Base-by-base conservation (phyloP, 2,329 filamentous ascomycete genomes). In the Berkeleyomyces basicola region DNA sequence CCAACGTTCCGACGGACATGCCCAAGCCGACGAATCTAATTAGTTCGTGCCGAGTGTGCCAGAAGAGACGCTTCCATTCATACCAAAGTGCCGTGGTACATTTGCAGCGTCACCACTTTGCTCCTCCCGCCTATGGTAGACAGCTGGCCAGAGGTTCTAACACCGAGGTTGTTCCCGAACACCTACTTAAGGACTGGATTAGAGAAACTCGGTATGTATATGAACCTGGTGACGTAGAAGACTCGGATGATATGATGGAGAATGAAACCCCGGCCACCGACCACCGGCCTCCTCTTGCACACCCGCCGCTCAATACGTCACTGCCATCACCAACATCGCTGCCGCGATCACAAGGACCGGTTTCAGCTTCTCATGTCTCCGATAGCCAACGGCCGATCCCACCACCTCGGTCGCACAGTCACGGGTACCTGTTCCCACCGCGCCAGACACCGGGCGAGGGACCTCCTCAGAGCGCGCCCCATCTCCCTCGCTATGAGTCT, bases 81-180 rank as follows among this genome's bases (percentile, higher is more conserved):
- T 82, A 82, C 67, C 82, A 82, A 65, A 82, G 82, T 65, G 80
- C 80, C 0, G 80, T 80, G 1, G 79, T 79, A n/a, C 80, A 82
- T 67, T 72, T 82, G 40, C 75, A 80, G 46, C 74, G 80, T 55
- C 79, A 80, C 2, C 80, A 82, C 68, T 82, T 82, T 68, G 77
- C 80, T 65, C 79, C 79, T 16, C 75, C 81, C 65, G 73, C 78
- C 60, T 78, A 78, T 14, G 79, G 79, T 51, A 81, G 82, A 68
- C 55, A 53, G 36, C 40, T 33, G 5, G 78, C 79, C 6, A 81
- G 79, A 66, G 79, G 79, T 3, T 59, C 57, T 4, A 53, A 39
- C 16, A 9, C 47, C 5, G 80, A 82, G 69, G 82, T 79, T 79
- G 79, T 80, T 14, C 76, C 79, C 2, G 82, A 82, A 79, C 75